phyloP scores from a whole-genome alignment of 257 asterid species.

The Solanum phureja region DNA sequence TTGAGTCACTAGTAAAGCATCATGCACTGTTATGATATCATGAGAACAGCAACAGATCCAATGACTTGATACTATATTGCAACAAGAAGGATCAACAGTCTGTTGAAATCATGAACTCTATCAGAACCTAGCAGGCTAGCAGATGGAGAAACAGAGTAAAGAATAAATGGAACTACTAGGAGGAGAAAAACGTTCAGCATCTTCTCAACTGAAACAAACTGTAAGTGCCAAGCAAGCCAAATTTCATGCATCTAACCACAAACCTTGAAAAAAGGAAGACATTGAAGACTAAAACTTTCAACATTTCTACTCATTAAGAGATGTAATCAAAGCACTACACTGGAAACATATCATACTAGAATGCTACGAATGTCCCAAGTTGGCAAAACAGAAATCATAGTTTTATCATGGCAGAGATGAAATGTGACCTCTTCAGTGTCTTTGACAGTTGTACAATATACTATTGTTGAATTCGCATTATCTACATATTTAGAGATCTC shows the following conservation, averaged over 20 bases:
- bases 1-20: not conserved
- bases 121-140: not conserved
- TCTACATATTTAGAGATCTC: constrained; percentile 43
- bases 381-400: not conserved
- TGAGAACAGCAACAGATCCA: not conserved
- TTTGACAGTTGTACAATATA: constrained; percentile 87
- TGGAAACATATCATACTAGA: not conserved
- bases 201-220: not conserved
- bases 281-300: not conserved
- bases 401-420: not conserved
- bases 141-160: not conserved
- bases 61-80: not conserved
- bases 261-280: not conserved
- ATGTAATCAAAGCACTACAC: not conserved
- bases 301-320: not conserved
- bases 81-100: not conserved
- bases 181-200: not conserved
- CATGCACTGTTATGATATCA: not conserved
- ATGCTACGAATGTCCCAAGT: not conserved
- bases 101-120: not conserved
- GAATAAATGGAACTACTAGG: not conserved
- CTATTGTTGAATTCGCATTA: constrained; percentile 52
- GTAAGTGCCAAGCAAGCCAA: not conserved
- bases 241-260: not conserved
- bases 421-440: constrained; percentile 68